Base-by-base conservation (phyloP, 345 rosid species). In the Citrus trifoliata region DNA sequence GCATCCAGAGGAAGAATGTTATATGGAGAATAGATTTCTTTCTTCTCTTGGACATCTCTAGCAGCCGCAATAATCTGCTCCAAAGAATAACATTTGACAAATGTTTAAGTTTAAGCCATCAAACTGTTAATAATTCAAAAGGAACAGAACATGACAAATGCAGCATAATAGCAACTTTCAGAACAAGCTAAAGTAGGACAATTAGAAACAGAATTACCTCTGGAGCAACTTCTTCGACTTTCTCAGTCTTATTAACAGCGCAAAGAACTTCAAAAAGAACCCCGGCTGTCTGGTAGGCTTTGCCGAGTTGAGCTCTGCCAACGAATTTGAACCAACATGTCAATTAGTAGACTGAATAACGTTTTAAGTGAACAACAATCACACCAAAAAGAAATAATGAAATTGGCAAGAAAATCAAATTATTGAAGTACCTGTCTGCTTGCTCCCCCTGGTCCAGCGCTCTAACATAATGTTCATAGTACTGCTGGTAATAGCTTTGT, bases 221-320 rank as follows among this genome's bases (percentile, higher is more conserved):
- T 8, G 99, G 99, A 81, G 98, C 97, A 88, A 95, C 99, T 88
- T 93, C 98, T 90, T 95, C 99, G 59, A 93, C 98, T 88, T 95
- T 90, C 81, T 95, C 99, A n/a, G 93, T 85, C 89, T 95, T 95
- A 85, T 94, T 96, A 75, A 96, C 99, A 25, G 99, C 99, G 73
- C 95, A 94, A 73, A 96, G 97, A 76, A 94, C 99, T 89, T 96
- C 98, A 84, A 90, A 96, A 77, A 96, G 99, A 71, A 96, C 97
- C 66, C 99, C 99, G 1, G 99, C 99, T 16, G 98, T 96, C 88
- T 94, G 97, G 84, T 96, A 96, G 82, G 97, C 99, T 86, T 96
- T 94, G 42, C 96, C 99, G 83, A 96, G 98, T 86, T 96, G 99
- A 86, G 97, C 99, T 86, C 99, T 96, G 86, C 53, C 80, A 79